A percentile compares a stretch with the other conserved stretches of the same genome.
Evolutionary conservation across 805 yeast genomes (phyloP).

Genomic region (Metschnikowia noctiluminum): DNA sequence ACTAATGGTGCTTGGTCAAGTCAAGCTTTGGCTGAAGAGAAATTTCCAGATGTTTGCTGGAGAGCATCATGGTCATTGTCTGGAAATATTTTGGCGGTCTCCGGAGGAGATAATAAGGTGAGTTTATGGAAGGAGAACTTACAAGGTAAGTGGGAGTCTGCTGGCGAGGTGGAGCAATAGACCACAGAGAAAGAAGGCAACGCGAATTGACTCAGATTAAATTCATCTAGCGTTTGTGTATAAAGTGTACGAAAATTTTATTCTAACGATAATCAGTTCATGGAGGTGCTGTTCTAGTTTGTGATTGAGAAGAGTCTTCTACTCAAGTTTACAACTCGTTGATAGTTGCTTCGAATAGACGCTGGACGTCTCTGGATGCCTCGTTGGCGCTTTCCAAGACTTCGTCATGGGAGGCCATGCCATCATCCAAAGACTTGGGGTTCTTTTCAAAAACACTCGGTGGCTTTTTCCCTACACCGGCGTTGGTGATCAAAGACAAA

Average conservation of each 20-base stretch:
- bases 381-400: conserved; percentile 77
- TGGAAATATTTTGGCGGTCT: conserved; percentile 91
- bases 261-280: no score
- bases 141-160: conserved; percentile 92
- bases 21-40: conserved; percentile 66
- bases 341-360: conserved; percentile 60
- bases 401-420: conserved; percentile 90
- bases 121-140: conserved; percentile 95
- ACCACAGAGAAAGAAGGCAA: no score
- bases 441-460: conserved; percentile 59
- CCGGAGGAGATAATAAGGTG: conserved; percentile 95
- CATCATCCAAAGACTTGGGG: conserved; percentile 54
- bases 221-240: not conserved
- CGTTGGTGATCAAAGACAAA: conserved; percentile 80
- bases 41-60: conserved; percentile 97
- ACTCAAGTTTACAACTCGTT: conserved; percentile 33
- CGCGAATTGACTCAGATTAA: no score
- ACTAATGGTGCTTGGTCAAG: conserved; percentile 74
- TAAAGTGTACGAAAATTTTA: not conserved
- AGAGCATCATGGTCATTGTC: conserved; percentile 96
- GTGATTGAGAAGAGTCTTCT: no score
- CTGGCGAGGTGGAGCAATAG: conserved; percentile 91
- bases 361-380: conserved; percentile 81
- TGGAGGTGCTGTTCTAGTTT: no score
- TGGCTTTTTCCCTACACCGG: conserved; percentile 67